These are phyloP conservation scores for Malus sylvestris DNA, from an alignment of 306 rosid genomes.

Conservation along the genomic window DNA sequence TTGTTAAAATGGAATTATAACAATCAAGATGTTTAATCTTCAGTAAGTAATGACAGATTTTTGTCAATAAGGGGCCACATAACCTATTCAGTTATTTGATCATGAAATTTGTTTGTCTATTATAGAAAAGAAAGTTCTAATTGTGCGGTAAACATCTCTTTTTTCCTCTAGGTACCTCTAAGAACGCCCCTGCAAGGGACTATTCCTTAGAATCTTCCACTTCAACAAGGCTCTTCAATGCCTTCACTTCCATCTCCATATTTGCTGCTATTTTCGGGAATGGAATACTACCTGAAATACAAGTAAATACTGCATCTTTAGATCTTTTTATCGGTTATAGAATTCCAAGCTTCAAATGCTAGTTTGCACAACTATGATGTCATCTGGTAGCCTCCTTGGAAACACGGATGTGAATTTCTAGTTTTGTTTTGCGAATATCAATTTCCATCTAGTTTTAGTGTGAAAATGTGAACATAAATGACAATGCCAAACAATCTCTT, in stretches of 20 bases:
- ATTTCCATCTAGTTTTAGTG: background rate
- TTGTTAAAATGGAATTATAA: no score
- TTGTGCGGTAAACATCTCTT: background rate
- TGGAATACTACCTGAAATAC: slow-evolving; percentile 94
- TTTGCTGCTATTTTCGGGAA: slow-evolving; percentile 87
- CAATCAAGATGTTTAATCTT: no score
- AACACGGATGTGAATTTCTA: background rate
- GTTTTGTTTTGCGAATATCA: background rate
- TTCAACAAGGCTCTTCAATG: slow-evolving; percentile 51
- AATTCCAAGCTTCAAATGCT: background rate
- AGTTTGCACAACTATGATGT: background rate
- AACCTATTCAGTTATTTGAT: background rate
- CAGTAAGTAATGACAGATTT: background rate
- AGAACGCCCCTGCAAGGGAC: slow-evolving; percentile 46
- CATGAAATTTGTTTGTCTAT: background rate
- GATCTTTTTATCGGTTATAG: slow-evolving; percentile 4
- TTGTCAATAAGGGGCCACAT: background rate
- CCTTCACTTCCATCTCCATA: slow-evolving; percentile 88
- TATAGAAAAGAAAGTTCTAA: background rate
- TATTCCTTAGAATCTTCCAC: slow-evolving; percentile 54
- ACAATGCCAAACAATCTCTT: background rate
- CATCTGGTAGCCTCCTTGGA: background rate
- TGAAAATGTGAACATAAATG: background rate
- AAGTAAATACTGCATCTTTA: slow-evolving; percentile 36
- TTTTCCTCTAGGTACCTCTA: slow-evolving; percentile 44